These are phyloP conservation scores for Symmetrospora coprosmae DNA, from an alignment of 768 basidiomycete genomes.

Conservation along the genomic window DNA sequence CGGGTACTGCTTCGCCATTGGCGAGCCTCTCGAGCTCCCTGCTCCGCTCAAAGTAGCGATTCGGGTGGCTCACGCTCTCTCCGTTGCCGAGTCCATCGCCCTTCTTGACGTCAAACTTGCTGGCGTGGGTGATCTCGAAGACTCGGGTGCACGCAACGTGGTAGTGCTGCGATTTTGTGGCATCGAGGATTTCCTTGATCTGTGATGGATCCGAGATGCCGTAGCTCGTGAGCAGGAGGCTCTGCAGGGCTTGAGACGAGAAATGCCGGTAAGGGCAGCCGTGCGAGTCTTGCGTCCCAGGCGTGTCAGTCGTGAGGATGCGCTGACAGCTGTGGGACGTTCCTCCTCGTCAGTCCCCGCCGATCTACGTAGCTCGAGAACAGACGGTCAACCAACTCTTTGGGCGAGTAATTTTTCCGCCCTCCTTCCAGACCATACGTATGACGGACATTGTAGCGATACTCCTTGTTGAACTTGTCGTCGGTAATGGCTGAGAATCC, in stretches of 20 bases:
- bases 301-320: constrained; percentile 58
- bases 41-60: constrained; percentile 46
- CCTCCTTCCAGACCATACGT: constrained; percentile 87
- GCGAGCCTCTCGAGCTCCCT: constrained; percentile 16
- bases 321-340: constrained; percentile 60
- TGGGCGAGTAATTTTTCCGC: constrained; percentile 84
- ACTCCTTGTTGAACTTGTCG: constrained; percentile 94
- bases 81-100: constrained; percentile 75
- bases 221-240: constrained; percentile 57
- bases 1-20: constrained; percentile 26
- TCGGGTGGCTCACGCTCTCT: constrained; percentile 85
- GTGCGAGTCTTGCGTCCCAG: constrained; percentile 54
- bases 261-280: constrained; percentile 93
- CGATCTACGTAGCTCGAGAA: background rate
- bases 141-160: constrained; percentile 95
- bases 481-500: constrained; percentile 66
- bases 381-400: constrained; percentile 47
- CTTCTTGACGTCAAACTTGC: constrained; percentile 50
- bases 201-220: constrained; percentile 54
- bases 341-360: background rate
- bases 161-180: constrained; percentile 65
- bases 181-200: constrained; percentile 64
- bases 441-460: constrained; percentile 94
- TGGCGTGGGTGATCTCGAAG: constrained; percentile 78
- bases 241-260: constrained; percentile 62